Base-by-base conservation (phyloP, 1,284 basidiomycete genomes). In the Vanrija humicola region DNA sequence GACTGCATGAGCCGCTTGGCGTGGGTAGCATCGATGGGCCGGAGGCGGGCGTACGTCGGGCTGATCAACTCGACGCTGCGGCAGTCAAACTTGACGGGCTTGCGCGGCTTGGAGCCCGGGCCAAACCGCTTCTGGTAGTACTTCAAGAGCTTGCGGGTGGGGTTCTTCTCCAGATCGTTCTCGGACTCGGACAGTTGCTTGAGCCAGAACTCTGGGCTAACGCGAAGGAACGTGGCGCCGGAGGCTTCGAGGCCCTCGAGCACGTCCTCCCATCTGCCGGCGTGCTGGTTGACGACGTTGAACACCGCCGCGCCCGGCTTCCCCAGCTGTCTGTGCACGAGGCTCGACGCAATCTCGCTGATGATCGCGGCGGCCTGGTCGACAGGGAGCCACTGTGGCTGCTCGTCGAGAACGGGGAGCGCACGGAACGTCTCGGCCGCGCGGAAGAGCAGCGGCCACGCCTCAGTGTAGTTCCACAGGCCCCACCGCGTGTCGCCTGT, bases 191-290 rank as follows among this genome's bases (percentile, higher is more conserved):
- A 72, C 23, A 85, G 66, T 0, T 66, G 64, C 28, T 77, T 69
- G n/a, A 84, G 67, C 83, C 86, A 68, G 77, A 80, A 56, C 70
- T 75, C 47, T 82, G 84, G 55, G 80, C 87, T 80, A 26, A 90
- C 86, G 39, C 86, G 81, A 64, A 90, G 85, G 62, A 94, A 83
- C 23, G 71, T 83, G 67, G 91, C 85, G 9, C 86, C 88, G 48
- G 80, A 79, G 9, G 82, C 72, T 12, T 76, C 69, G 43, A 90
- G 80, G 58, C 89, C 83, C 21, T 82, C 76, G 55, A 82, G 80
- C 72, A 95, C 88, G 14, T 75, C 78, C 23, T 83, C 79, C 58
- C 79, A 79, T 4, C 80, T 73, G 15, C 65, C 66, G 28, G 64
- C 62, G 9, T 77, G 69, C 1, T 78, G 75, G 50, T 82, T 81